A percentile compares a stretch with the other conserved stretches of the same genome.
Conservation (phyloP, 768 basidiomycete species). For the Lactarius sp. region DNA sequence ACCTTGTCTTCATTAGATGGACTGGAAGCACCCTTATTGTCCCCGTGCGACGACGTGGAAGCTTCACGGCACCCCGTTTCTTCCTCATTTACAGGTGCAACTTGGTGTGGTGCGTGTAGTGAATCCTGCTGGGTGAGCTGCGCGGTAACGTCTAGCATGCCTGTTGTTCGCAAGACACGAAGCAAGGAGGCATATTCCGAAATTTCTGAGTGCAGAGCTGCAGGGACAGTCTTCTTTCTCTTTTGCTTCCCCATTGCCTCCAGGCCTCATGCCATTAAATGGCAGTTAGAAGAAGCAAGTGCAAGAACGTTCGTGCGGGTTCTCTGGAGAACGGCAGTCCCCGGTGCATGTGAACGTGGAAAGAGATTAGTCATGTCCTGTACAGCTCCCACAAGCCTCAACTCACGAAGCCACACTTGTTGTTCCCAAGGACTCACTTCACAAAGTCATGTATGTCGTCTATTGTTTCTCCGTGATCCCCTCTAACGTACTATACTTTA, state of each 20-base stretch:
- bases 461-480: not conserved
- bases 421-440: constrained; percentile 23
- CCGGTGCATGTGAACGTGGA: constrained; percentile 24
- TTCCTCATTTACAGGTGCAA: constrained; percentile 3
- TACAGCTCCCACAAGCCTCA: constrained; percentile 36
- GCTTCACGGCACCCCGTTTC: constrained; percentile 8
- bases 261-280: not conserved
- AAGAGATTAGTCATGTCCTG: constrained; percentile 31
- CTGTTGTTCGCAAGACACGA: constrained; percentile 54
- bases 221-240: constrained; percentile 43
- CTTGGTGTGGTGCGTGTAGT: not conserved
- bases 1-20: constrained; percentile 7
- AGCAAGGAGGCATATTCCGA: constrained; percentile 63
- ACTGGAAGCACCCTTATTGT: not conserved
- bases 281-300: not conserved
- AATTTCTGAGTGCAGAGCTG: constrained; percentile 56
- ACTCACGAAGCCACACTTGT: constrained; percentile 7
- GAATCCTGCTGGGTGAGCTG: constrained; percentile 37
- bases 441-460: constrained; percentile 23
- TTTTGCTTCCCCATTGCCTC: constrained; percentile 38
- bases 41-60: constrained; percentile 6
- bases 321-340: not conserved
- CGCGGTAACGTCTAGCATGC: constrained; percentile 52
- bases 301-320: too few species aligned
- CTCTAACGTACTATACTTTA: constrained; percentile 27